These are phyloP conservation scores for Pleurotus giganteus DNA, from an alignment of 768 basidiomycete genomes.

Conservation along the genomic window DNA sequence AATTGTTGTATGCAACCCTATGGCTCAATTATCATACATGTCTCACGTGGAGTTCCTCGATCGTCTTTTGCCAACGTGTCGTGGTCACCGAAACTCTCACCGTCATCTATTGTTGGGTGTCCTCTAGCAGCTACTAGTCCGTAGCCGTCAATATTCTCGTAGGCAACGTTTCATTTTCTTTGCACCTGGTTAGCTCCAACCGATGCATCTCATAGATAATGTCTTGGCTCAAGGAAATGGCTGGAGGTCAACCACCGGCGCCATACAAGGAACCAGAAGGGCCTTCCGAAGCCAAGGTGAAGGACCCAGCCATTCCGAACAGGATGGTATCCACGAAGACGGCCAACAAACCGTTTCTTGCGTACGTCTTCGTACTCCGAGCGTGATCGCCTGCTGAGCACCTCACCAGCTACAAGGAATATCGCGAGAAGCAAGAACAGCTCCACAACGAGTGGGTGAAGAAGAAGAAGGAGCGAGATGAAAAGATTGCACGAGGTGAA, in stretches of 20 bases:
- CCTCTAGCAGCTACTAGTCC: too few species aligned
- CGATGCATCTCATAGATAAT: slow-evolving; percentile 29
- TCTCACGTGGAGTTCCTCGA: slow-evolving; percentile 2
- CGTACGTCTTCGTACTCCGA: slow-evolving; percentile 45
- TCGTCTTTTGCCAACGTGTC: slow-evolving; percentile 7
- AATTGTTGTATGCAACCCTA: slow-evolving; percentile 6
- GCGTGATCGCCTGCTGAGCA: slow-evolving; percentile 12
- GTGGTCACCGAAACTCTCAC: too few species aligned
- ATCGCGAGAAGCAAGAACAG: slow-evolving; percentile 57
- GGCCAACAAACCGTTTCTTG: slow-evolving; percentile 84
- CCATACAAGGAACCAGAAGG: slow-evolving; percentile 36
- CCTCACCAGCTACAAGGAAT: slow-evolving; percentile 58
- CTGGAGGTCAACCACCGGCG: slow-evolving; percentile 34
- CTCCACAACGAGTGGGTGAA: slow-evolving; percentile 64
- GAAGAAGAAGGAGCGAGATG: slow-evolving; percentile 69
- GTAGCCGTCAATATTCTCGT: too few species aligned
- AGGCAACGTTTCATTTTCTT: not conserved
- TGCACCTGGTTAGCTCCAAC: not conserved
- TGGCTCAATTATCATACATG: not conserved
- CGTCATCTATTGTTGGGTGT: too few species aligned
- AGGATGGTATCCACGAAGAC: slow-evolving; percentile 78
- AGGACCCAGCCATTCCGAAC: slow-evolving; percentile 62
- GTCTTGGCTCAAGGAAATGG: slow-evolving; percentile 64
- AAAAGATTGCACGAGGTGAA: slow-evolving; percentile 73
- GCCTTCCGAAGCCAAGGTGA: slow-evolving; percentile 39